Base-by-base conservation (phyloP, 352 stramenopile genomes). In the Pythium dissimile region DNA sequence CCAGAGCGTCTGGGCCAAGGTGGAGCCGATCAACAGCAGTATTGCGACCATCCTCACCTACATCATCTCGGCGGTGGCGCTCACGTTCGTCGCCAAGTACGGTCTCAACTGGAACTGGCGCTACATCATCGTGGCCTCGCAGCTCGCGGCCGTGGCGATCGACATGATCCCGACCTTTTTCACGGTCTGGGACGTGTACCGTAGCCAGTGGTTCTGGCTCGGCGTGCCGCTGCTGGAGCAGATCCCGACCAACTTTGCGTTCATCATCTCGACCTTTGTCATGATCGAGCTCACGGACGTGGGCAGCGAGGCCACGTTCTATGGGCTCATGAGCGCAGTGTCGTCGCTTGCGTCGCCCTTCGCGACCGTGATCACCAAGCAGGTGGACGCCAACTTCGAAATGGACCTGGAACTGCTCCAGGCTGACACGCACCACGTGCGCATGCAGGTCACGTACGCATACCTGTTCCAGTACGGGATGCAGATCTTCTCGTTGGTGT, bases 271-370 rank as follows among this genome's bases (percentile, higher is more conserved):
- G 38, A 67, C 59, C 30, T 72, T 65, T 38, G 53, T 48, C 20
- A 67, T 62, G 31, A 47, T 75, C 16, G 67, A 75, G 30, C 28
- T 75, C 27, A 49, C 59, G 18, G 59, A 72, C 31, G 46, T 54
- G 5, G 64, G 64, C 52, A 69, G 60, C 46, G 67, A 75, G 37
- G 67, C 60, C 11, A 59, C 67, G 3, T 62, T 71, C 51, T 75
- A 72, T 44, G 67, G 67, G 20, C 54, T 75, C n/a, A 50, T 72
- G 18, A 58, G 48, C 28, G 64, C 64, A 1, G 64, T 72, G n/a
- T 64, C 48, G 16, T 64, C 61, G 18, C 45, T 75, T 12, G 64
- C 64, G 2, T 59, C 49, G 28, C 67, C 67, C 1, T 71, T 75
- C 37, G 59, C 64, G 20, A 68, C 43, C 4, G 57, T 66, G 13